Evolutionary conservation across 129 eudicot genomes (phyloP).

Genomic region (Kitagawia praeruptora): DNA sequence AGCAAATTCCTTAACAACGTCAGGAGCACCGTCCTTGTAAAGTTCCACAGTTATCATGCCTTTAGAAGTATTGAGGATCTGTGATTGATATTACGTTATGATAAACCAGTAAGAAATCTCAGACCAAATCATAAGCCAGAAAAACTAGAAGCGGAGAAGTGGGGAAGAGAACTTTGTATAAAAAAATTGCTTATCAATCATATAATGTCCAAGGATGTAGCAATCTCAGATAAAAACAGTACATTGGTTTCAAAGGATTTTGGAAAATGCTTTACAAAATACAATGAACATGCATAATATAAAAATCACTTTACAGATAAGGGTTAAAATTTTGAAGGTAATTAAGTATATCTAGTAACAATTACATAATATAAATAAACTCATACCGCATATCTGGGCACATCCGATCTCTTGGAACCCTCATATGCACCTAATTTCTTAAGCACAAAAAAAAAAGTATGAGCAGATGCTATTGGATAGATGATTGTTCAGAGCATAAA

Average conservation of each 20-base stretch:
- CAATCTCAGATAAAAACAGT: background rate
- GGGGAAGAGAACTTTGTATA: background rate
- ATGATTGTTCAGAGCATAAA: background rate
- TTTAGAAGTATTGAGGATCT: slow-evolving; percentile 80
- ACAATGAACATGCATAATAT: background rate
- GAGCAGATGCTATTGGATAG: background rate
- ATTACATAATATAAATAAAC: background rate
- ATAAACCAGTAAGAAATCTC: background rate
- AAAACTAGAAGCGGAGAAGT: background rate
- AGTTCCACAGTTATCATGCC: slow-evolving; percentile 81
- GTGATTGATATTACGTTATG: slow-evolving; percentile 10
- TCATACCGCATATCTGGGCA: slow-evolving; percentile 10
- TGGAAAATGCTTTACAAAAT: background rate
- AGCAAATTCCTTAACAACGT: slow-evolving; percentile 69
- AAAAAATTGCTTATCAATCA: background rate
- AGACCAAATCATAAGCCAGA: background rate
- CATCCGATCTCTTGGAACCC: background rate
- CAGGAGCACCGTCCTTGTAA: slow-evolving; percentile 90
- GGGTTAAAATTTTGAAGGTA: background rate
- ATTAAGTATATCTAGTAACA: background rate
- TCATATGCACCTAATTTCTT: slow-evolving; percentile 6
- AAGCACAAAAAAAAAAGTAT: background rate
- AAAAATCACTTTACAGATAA: background rate
- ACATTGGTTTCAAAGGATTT: background rate
- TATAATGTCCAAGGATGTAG: background rate